phyloP scores from a whole-genome alignment of 2,329 filamentous ascomycete species.

The Penicillium hesseltinei region DNA sequence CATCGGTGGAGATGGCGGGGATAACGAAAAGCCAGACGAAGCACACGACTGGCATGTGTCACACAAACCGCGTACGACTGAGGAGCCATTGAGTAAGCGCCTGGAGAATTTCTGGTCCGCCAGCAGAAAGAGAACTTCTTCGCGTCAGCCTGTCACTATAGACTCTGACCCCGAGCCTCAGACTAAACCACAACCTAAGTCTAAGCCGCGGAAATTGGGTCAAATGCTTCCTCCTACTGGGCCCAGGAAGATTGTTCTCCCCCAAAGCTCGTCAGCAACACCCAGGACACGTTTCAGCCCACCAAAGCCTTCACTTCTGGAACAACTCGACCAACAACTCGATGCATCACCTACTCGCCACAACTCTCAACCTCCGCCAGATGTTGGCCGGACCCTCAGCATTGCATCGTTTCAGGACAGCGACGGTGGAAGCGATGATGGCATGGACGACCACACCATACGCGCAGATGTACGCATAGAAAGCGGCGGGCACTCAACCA shows the following conservation, averaged over 20 bases:
- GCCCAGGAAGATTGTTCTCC: constrained; percentile 33
- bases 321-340: constrained; percentile 38
- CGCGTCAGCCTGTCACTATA: not conserved
- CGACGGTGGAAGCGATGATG: constrained; percentile 15
- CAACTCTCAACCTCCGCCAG: constrained; percentile 30
- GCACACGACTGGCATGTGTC: constrained; percentile 30
- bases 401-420: constrained; percentile 23
- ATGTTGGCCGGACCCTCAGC: constrained; percentile 21
- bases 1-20: constrained; percentile 27
- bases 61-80: constrained; percentile 28
- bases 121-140: constrained; percentile 25
- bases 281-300: constrained; percentile 42
- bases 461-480: constrained; percentile 22
- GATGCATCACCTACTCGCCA: constrained; percentile 39
- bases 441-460: constrained; percentile 26
- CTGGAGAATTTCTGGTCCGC: constrained; percentile 41
- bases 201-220: constrained; percentile 23
- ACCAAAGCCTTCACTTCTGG: constrained; percentile 40
- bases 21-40: constrained; percentile 32
- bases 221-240: constrained; percentile 26
- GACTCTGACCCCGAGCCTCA: constrained; percentile 6
- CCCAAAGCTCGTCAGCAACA: constrained; percentile 35
- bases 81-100: constrained; percentile 38
- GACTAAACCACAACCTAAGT: not conserved
- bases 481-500: constrained; percentile 29